These are phyloP conservation scores for Globisporangium cederbergense DNA, from an alignment of 352 stramenopile genomes.

Conservation along the genomic window DNA sequence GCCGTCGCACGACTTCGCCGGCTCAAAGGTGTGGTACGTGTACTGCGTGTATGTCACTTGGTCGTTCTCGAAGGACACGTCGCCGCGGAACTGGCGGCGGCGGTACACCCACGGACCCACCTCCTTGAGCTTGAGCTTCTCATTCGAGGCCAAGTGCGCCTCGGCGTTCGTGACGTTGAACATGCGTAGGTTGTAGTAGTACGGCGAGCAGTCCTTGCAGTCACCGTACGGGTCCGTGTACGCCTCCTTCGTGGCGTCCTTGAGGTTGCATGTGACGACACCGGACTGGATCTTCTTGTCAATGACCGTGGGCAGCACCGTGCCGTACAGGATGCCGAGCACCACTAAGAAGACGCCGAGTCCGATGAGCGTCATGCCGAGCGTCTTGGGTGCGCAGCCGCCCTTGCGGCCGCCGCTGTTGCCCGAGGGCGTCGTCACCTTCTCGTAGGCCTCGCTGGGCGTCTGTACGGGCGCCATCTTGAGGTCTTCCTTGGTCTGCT, in stretches of 20 bases:
- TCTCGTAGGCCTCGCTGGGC: conserved; percentile 18
- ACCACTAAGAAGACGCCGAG: conserved; percentile 29
- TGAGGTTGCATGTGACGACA: conserved; percentile 37
- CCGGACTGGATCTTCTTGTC: conserved; percentile 36
- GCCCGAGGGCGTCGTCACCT: conserved; percentile 13
- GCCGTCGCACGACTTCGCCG: conserved; percentile 12
- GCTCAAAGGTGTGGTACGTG: conserved; percentile 28
- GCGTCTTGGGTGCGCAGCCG: conserved; percentile 25
- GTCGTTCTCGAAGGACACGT: conserved; percentile 20
- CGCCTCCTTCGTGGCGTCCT: conserved; percentile 27
- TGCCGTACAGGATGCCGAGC: conserved; percentile 40
- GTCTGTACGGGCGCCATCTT: conserved; percentile 5
- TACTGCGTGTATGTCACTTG: conserved; percentile 27
- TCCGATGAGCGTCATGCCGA: conserved; percentile 36
- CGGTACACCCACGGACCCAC: conserved; percentile 36
- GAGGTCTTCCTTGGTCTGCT: not conserved
- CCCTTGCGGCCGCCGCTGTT: conserved; percentile 6
- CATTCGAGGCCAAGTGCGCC: conserved; percentile 30
- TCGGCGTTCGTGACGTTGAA: conserved; percentile 35
- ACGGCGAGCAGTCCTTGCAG: conserved; percentile 52
- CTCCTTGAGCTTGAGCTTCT: conserved; percentile 26
- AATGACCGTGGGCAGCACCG: conserved; percentile 31
- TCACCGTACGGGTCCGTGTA: conserved; percentile 53
- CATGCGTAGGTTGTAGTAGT: conserved; percentile 45
- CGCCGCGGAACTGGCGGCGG: conserved; percentile 28